phyloP scores from a whole-genome alignment of 2,329 filamentous ascomycete species.

The Cytospora leucostoma region DNA sequence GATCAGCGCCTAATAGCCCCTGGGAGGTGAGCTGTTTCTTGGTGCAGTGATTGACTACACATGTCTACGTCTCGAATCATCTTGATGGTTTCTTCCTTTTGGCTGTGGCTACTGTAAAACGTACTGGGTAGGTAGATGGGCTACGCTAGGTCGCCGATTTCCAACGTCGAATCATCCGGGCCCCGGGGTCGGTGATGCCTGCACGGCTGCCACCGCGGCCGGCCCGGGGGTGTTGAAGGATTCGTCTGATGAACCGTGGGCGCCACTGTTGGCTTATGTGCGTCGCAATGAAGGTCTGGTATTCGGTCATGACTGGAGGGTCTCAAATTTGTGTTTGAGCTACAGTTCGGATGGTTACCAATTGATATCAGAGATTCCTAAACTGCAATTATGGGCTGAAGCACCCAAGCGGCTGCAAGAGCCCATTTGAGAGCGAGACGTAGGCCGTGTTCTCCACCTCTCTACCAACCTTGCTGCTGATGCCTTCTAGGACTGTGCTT shows the following conservation, averaged over 20 bases:
- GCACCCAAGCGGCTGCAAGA: not conserved
- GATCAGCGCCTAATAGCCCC: too few relatives aligned
- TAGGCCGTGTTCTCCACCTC: too few relatives aligned
- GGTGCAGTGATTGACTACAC: too few relatives aligned
- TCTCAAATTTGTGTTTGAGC: not conserved
- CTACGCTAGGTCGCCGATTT: too few relatives aligned
- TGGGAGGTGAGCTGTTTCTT: too few relatives aligned
- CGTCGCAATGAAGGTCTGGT: not conserved
- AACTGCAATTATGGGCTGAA: not conserved
- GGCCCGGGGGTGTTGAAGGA: not conserved
- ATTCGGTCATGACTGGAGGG: not conserved
- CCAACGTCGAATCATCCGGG: not conserved
- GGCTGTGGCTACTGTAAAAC: too few relatives aligned
- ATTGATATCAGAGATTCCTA: not conserved
- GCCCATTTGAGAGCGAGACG: not conserved
- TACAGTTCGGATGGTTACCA: not conserved
- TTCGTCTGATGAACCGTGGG: not conserved
- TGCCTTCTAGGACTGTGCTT: too few relatives aligned
- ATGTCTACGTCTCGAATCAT: too few relatives aligned
- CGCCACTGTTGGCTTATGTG: not conserved
- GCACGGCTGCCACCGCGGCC: not conserved
- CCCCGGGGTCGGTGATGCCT: not conserved
- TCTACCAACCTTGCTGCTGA: too few relatives aligned
- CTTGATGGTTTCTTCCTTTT: too few relatives aligned
- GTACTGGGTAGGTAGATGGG: too few relatives aligned